Conservation (phyloP, 1,139 yeast species). For the Sugiyamaella sp. region DNA sequence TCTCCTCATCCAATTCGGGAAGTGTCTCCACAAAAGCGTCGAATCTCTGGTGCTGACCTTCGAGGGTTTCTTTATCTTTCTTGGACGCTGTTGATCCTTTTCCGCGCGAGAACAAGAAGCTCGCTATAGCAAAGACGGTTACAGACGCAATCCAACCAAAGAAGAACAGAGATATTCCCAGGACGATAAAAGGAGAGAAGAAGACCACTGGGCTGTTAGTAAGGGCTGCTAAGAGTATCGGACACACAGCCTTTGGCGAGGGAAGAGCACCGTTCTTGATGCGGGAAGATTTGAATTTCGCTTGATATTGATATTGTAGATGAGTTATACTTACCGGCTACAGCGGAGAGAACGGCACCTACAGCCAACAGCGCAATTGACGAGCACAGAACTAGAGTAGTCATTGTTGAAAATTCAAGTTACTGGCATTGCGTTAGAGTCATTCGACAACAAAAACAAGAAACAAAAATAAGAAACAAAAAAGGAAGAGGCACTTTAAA, state of each 20-base stretch:
- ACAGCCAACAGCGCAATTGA: slow-evolving; percentile 23
- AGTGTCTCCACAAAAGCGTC: background rate
- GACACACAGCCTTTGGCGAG: too few relatives aligned
- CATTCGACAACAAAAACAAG: background rate
- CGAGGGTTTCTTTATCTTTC: background rate
- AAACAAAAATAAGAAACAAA: background rate
- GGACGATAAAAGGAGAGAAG: slow-evolving; percentile 29
- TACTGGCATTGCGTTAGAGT: background rate
- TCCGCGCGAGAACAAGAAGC: slow-evolving; percentile 1
- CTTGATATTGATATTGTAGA: background rate
- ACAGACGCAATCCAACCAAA: slow-evolving; percentile 26
- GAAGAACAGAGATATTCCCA: slow-evolving; percentile 21
- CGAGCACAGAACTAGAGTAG: slow-evolving; percentile 17
- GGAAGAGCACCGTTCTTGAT: too few relatives aligned
- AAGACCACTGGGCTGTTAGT: slow-evolving; percentile 18
- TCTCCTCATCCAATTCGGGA: background rate
- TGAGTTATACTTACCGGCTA: slow-evolving; percentile 23
- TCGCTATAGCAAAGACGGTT: slow-evolving; percentile 4
- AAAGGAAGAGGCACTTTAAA: background rate
- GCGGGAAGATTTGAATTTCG: background rate
- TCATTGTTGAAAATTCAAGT: slow-evolving; percentile 5
- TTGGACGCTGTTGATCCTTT: background rate
- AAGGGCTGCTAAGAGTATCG: background rate
- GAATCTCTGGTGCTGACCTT: slow-evolving; percentile 2
- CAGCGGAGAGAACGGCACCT: slow-evolving; percentile 19